Evolutionary conservation across 176 grass and related monocot genomes (phyloP).

Genomic region (Themeda triandra): DNA sequence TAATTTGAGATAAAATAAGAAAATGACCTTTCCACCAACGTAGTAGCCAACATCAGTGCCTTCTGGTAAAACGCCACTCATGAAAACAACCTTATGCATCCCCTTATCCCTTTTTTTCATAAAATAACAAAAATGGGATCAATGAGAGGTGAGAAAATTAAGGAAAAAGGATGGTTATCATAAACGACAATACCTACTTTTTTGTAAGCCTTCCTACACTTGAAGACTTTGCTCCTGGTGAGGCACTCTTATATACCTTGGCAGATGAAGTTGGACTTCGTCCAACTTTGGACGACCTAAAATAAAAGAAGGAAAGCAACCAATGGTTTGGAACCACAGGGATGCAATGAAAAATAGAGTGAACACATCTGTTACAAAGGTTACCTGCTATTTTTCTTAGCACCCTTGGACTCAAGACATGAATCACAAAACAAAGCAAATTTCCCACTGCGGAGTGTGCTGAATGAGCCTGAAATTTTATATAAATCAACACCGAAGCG

Average conservation of each 20-base stretch:
- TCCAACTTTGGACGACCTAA: constrained; percentile 38
- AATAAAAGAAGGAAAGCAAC: constrained; percentile 10
- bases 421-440: no score
- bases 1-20: constrained; percentile 3
- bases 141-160: constrained; percentile 2
- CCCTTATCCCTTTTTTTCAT: constrained; percentile 53
- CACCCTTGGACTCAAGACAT: no score
- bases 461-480: no score
- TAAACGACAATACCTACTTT: constrained; percentile 40
- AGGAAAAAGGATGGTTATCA: neutral
- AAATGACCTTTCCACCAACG: constrained; percentile 75
- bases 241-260: constrained; percentile 39
- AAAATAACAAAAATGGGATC: constrained; percentile 13
- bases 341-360: neutral
- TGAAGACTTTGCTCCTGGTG: constrained; percentile 36
- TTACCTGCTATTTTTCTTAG: constrained; percentile 24
- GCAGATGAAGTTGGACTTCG: constrained; percentile 24
- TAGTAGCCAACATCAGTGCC: constrained; percentile 79
- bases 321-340: neutral
- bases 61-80: constrained; percentile 66
- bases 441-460: no score
- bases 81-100: constrained; percentile 74
- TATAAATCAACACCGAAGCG: no score
- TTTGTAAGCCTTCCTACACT: constrained; percentile 56
- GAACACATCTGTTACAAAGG: constrained; percentile 2